Conservation (phyloP, 1,139 yeast genomes). For the Suhomyces panamericanus region DNA sequence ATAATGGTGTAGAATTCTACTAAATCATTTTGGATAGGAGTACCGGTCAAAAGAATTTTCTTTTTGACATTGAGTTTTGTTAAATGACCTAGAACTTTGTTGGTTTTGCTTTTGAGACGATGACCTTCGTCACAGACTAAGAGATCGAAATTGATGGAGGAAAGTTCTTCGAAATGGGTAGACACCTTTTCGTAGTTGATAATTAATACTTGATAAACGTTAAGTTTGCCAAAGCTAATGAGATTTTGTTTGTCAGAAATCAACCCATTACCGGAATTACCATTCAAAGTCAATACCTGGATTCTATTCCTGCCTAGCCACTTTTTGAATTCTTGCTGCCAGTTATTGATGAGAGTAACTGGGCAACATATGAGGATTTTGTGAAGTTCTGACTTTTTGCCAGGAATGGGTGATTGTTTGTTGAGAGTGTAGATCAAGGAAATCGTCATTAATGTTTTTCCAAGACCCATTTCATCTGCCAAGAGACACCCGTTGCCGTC, state of each 20-base stretch:
- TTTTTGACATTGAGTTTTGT: conserved; percentile 54
- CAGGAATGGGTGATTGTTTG: conserved; percentile 62
- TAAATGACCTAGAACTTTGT: conserved; percentile 68
- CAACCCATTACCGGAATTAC: conserved; percentile 24
- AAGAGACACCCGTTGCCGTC: conserved; percentile 67
- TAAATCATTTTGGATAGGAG: conserved; percentile 93
- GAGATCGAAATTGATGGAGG: conserved; percentile 58
- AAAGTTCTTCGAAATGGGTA: conserved; percentile 55
- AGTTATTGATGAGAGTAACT: conserved; percentile 81
- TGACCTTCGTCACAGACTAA: conserved; percentile 96
- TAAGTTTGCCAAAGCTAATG: conserved; percentile 60
- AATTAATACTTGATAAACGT: conserved; percentile 78
- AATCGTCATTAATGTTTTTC: conserved; percentile 88
- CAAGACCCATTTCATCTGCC: conserved; percentile 98
- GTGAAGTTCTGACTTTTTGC: conserved; percentile 38
- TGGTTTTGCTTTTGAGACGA: conserved; percentile 67
- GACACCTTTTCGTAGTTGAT: conserved; percentile 85
- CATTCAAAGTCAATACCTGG: conserved; percentile 55
- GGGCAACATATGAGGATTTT: conserved; percentile 88
- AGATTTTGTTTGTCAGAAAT: conserved; percentile 61
- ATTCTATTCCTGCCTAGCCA: conserved; percentile 78
- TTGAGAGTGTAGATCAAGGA: conserved; percentile 80
- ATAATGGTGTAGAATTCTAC: conserved; percentile 78
- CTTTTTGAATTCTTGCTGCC: conserved; percentile 85
- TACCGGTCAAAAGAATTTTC: conserved; percentile 76